Conservation (phyloP, 2,329 filamentous ascomycete genomes). For the Pezicula radicicola region DNA sequence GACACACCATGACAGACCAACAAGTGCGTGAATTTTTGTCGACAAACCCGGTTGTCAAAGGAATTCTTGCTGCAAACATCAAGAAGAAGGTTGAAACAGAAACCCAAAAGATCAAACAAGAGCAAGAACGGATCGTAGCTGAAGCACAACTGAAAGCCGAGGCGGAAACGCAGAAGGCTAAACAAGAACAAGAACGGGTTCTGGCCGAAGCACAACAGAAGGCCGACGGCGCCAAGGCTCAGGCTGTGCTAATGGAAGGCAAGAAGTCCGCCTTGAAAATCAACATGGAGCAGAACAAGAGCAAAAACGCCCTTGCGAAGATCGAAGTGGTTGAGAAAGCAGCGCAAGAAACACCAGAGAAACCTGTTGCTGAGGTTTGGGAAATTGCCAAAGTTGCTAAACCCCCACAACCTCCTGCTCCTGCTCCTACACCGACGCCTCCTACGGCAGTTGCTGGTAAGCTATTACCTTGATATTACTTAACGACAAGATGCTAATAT, state of each 20-base stretch:
- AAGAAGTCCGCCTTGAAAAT: slow-evolving; percentile 74
- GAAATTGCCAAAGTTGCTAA: slow-evolving; percentile 70
- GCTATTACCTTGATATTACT: neutral
- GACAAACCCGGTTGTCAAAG: slow-evolving; percentile 53
- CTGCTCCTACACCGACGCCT: slow-evolving; percentile 1
- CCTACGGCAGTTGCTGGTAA: slow-evolving; percentile 7
- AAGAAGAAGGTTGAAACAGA: slow-evolving; percentile 69
- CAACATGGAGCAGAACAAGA: slow-evolving; percentile 74
- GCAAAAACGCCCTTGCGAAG: slow-evolving; percentile 64
- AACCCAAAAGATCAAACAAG: slow-evolving; percentile 55
- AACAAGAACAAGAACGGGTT: too few relatives aligned
- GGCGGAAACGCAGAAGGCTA: slow-evolving; percentile 35
- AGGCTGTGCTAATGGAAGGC: slow-evolving; percentile 68
- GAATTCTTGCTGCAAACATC: slow-evolving; percentile 58
- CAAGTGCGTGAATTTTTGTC: slow-evolving; percentile 51
- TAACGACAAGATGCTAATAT: neutral
- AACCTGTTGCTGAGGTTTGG: slow-evolving; percentile 84
- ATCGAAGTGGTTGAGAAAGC: slow-evolving; percentile 77
- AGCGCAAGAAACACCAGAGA: slow-evolving; percentile 79
- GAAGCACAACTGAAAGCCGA: slow-evolving; percentile 46
- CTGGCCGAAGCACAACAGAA: slow-evolving; percentile 43
- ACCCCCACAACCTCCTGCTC: slow-evolving; percentile 10
- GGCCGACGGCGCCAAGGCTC: slow-evolving; percentile 21
- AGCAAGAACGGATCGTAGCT: slow-evolving; percentile 38
- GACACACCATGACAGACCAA: slow-evolving; percentile 46